Base-by-base conservation (phyloP, 2,329 filamentous ascomycete genomes). In the Monosporascus sp. region DNA sequence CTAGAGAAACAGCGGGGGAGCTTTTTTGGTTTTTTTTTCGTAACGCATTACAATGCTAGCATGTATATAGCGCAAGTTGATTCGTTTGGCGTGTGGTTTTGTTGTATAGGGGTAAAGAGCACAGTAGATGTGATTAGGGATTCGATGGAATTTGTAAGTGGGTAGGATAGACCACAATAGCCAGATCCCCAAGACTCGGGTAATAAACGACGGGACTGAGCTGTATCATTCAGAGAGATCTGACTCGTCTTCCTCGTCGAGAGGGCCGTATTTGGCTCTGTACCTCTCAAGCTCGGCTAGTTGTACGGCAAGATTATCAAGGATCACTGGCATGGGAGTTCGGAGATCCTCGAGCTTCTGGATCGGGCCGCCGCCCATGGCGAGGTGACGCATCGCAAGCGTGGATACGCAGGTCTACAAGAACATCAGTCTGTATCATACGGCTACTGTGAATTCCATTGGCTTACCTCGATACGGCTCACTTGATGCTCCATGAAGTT, bases 401-500 rank as follows among this genome's bases (percentile, higher is more conserved):
- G 89, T 90, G 35, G 87, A 88, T 61, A 92, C 81, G 66, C 89
- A 94, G 49, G 89, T 87, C 90, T 95, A 15, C 37, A 39, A 49
- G 48, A 6, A 6, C 2, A 37, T 55, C 52, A 55, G 50, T 39
- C 35, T n/a, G n/a, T 14, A 17, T 9, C 24, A 38, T 35, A 27
- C 14, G 48, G 7, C 5, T 41, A 31, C 39, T 44, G 50, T 15
- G 20, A 24, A 24, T 35, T 6, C 25, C 18, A 37, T 47, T 50
- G 37, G 73, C 86, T 72, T 77, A 95, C 91, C 84, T 99, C 94
- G 68, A 99, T 95, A 65, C 94, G 84, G 68, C 89, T 92, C 61
- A 99, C 88, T 78, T 97, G 91, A 68, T 97, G 92, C 68, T 96
- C 92, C 69, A 97, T 81, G 65, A 99, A 90, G 65, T 90, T 91